phyloP scores from a whole-genome alignment of 2,329 filamentous ascomycete species.

The Fusarium sp. region DNA sequence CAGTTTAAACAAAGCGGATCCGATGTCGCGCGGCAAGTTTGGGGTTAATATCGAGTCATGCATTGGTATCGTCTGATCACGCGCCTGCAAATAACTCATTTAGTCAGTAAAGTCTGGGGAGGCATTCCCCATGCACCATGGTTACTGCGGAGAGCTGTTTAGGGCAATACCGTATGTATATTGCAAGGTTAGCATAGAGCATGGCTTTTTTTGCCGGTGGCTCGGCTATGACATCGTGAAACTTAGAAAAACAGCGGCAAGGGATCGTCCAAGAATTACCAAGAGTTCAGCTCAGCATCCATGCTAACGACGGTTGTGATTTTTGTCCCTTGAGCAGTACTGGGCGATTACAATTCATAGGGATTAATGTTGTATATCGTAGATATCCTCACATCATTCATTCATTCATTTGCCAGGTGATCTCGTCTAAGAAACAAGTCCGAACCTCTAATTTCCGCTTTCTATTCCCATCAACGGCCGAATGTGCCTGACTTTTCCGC shows the following conservation, averaged over 20 bases:
- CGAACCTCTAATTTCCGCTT: background rate
- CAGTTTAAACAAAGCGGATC: conserved; percentile 29
- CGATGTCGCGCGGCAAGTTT: background rate
- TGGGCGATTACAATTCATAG: too few relatives aligned
- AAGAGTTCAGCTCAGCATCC: background rate
- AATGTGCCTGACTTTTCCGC: background rate
- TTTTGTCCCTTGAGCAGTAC: background rate
- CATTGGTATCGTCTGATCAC: conserved; percentile 8
- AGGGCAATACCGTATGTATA: too few relatives aligned
- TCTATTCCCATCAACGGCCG: background rate
- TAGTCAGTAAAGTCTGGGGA: background rate
- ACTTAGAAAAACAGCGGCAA: background rate
- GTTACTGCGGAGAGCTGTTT: too few relatives aligned
- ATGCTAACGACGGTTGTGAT: too few relatives aligned
- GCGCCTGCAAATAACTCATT: background rate
- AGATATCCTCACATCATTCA: too few relatives aligned
- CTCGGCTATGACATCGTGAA: background rate
- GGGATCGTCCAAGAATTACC: background rate
- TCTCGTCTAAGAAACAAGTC: too few relatives aligned
- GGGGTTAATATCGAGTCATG: conserved; percentile 8
- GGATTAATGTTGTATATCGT: too few relatives aligned
- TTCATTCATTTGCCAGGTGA: too few relatives aligned
- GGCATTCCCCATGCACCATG: background rate
- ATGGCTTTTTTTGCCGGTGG: background rate
- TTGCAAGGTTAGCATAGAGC: too few relatives aligned